A percentile compares a stretch with the other conserved stretches of the same genome.
These are phyloP conservation scores for Cardamine occulta DNA, from an alignment of 345 rosid genomes.

Conservation along the genomic window DNA sequence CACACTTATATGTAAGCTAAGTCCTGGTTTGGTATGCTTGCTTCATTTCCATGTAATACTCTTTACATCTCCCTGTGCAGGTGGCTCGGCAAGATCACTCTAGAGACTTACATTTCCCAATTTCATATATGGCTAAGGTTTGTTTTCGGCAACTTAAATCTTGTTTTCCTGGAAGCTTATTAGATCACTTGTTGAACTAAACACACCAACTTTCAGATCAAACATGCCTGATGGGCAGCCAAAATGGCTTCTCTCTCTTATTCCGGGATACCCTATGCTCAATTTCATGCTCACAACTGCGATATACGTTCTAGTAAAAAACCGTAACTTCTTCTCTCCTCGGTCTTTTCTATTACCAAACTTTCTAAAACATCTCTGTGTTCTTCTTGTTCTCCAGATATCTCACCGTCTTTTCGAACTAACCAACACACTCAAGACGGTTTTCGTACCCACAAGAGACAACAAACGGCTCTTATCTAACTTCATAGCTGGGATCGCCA, in stretches of 20 bases:
- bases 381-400: slow-evolving; percentile 54
- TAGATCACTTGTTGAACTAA: not conserved
- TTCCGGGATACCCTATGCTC: slow-evolving; percentile 89
- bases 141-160: slow-evolving; percentile 31
- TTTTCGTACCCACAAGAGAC: slow-evolving; percentile 80
- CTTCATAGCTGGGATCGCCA: slow-evolving; percentile 63
- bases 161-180: not conserved
- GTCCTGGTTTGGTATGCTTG: slow-evolving; percentile 13
- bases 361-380: slow-evolving; percentile 28
- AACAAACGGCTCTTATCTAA: slow-evolving; percentile 64
- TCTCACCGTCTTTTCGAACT: slow-evolving; percentile 82
- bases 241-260: slow-evolving; percentile 91
- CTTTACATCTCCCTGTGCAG: slow-evolving; percentile 43
- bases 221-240: slow-evolving; percentile 92
- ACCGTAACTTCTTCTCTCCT: not conserved
- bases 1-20: slow-evolving; percentile 20
- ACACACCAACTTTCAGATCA: slow-evolving; percentile 53
- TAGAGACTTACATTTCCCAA: slow-evolving; percentile 96
- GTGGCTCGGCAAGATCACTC: slow-evolving; percentile 95
- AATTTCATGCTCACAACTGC: slow-evolving; percentile 97
- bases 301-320: slow-evolving; percentile 76
- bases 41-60: slow-evolving; percentile 14
- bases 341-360: not conserved
- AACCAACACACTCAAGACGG: slow-evolving; percentile 73
- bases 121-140: slow-evolving; percentile 99